Conservation (phyloP, 129 eudicot genomes). For the Ambrosia trifida region DNA sequence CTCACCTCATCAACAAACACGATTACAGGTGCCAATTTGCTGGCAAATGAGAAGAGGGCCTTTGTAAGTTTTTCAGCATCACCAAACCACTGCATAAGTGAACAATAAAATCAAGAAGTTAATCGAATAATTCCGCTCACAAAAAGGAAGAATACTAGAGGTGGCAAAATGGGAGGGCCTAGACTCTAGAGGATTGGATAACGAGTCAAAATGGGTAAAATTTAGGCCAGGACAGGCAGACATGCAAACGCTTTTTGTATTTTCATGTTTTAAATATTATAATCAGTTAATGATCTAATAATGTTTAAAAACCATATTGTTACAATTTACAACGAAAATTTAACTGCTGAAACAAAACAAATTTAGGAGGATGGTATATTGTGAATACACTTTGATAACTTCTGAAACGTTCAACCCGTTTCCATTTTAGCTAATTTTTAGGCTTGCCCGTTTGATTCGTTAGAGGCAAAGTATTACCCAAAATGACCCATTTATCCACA, state of each 20-base stretch:
- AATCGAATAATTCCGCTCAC: not conserved
- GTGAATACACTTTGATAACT: not conserved
- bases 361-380: not conserved
- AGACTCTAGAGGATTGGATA: not conserved
- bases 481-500: not conserved
- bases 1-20: constrained; percentile 98
- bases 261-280: not conserved
- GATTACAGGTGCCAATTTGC: constrained; percentile 95
- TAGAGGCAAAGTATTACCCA: not conserved
- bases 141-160: not conserved
- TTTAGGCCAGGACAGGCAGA: not conserved
- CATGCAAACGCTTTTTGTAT: not conserved
- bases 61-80: constrained; percentile 98
- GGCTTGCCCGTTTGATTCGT: not conserved
- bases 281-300: not conserved
- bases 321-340: not conserved
- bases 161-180: not conserved
- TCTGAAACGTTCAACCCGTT: not conserved
- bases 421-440: not conserved
- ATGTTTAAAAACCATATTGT: not conserved
- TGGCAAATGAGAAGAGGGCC: constrained; percentile 95
- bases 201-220: not conserved
- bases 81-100: constrained; percentile 89
- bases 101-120: not conserved
- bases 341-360: not conserved